Evolutionary conservation across 345 rosid genomes (phyloP), one percentile per base, ranked within the genome.

Genomic region (Acer negundo): DNA sequence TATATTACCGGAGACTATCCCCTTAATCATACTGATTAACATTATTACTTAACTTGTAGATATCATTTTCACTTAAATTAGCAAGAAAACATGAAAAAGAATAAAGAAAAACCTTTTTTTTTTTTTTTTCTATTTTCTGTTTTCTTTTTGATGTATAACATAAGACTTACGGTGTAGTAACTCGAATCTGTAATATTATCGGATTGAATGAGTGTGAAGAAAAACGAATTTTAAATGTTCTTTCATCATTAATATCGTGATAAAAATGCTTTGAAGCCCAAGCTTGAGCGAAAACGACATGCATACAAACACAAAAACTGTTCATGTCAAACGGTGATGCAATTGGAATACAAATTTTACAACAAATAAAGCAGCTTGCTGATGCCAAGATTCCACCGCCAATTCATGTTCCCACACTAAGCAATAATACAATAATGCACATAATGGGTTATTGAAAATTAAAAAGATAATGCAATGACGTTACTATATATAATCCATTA

Each of bases 331-430:
- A 28, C 11, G 44, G 20, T 58, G 59, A 77, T n/a, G 73, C 19
- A 69, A 46, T 58, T 1, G 11, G n/a, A 31, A 19, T n/a, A 49
- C 22, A 6, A 17, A 13, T 7, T 70, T 28, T 28, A 24, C 77
- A 23, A 46, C 5, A 7, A 26, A 24, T 47, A 19, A 64, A 47
- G 62, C 31, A 28, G 53, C 46, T 35, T 40, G 72, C 10, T 77
- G 75, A 77, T 49, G 78, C 59, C 13, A 81, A 77, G 80, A 77
- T 77, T 81, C 84, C 84, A 26, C 72, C 35, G 28, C 38, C 23
- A 17, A 23, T 42, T 40, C 76, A 6, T 28, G 67, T 65, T 80
- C 82, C 76, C 82, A 71, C 82, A 1, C 51, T 31, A 70, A 70
- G 7, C 6, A 0, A 12, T 38, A 26, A 24, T 74, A 63, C 24